Conservation (phyloP, 2,329 filamentous ascomycete species). For the Alternaria infectoria region DNA sequence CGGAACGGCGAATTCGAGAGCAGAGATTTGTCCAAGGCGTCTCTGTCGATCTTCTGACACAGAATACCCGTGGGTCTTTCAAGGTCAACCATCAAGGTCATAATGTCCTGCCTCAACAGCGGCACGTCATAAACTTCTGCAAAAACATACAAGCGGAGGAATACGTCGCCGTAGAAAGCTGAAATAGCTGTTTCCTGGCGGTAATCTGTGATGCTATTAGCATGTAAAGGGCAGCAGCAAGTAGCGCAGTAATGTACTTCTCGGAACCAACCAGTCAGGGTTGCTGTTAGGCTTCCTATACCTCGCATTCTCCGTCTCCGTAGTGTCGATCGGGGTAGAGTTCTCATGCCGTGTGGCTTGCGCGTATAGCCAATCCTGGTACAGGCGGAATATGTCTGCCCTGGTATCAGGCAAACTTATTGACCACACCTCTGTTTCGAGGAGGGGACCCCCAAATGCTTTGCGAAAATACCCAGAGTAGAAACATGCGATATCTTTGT, state of each 20-base stretch:
- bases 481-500: slow-evolving; percentile 1
- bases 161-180: neutral
- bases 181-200: neutral
- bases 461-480: neutral
- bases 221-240: neutral
- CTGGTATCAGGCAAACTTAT: neutral
- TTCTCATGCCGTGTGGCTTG: neutral
- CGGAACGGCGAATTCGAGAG: neutral
- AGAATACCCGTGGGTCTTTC: neutral
- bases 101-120: neutral
- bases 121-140: neutral
- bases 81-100: neutral
- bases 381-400: neutral
- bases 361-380: neutral
- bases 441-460: neutral
- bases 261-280: neutral
- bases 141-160: neutral
- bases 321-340: neutral
- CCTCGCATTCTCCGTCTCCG: neutral
- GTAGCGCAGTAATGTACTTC: neutral
- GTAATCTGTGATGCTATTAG: neutral
- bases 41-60: neutral
- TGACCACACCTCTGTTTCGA: neutral
- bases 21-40: neutral
- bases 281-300: neutral